Base-by-base conservation (phyloP, 2,329 filamentous ascomycete species). In the Bipolaris cookei region DNA sequence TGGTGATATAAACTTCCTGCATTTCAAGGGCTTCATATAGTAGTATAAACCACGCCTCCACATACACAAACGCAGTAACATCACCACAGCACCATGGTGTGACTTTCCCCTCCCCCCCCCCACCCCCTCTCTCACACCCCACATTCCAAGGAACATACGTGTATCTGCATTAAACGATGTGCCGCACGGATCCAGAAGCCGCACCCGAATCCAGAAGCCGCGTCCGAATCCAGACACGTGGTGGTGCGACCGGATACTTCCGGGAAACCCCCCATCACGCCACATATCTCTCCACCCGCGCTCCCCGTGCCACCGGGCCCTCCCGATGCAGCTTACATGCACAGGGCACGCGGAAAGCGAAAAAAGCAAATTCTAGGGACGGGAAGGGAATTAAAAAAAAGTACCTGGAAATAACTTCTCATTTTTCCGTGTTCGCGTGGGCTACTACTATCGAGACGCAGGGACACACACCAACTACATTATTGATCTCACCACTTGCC, bases 161-260 rank as follows among this genome's bases (percentile, higher is more conserved):
- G 11, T 6, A 11, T 5, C 25, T 28, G 10, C 7, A 28, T 28
- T 28, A 28, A 28, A 28, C 8, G 2, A 28, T 28, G 8, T 5
- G 25, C 25, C 25, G 25, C 25, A 25, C 25, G 8, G 8, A 25
- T 25, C 25, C 25, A 25, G 25, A 25, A 25, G 25, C 25, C 25
- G 25, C 25, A 28, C 25, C 25, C 8, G 35, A 30, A 47, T 28
- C 11, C 13, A 23, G 14, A 1, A 25, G 25, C 25, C 25, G 25
- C 25, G 10, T 8, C 25, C 8, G 35, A 30, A 47, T 28, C 11
- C 13, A 23, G 14, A 1, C 13, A 38, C 25, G 16, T 21, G 21
- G 54, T 62, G 57, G 60, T 21, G 50, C 57, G 55, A 58, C 51
- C 51, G 47, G 35, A n/a, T 41, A 23, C n/a, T 18, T 6, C 37